Evolutionary conservation across 768 basidiomycete genomes (phyloP).

Genomic region (Boletus tomentosulus): DNA sequence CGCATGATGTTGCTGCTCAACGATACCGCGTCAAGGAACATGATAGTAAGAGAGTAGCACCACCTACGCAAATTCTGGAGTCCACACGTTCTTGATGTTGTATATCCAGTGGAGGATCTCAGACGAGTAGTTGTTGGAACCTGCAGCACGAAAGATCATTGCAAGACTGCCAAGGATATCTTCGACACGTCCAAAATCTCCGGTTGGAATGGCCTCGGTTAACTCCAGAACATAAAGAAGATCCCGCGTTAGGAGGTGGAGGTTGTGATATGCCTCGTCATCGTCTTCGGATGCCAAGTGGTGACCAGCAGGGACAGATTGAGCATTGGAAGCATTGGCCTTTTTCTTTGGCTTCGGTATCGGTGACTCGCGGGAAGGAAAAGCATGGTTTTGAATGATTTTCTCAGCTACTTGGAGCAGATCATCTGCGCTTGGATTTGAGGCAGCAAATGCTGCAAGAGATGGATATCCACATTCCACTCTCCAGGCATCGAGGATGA

Average conservation of each 20-base stretch:
- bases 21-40: no score
- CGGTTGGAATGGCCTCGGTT: constrained; percentile 1
- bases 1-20: constrained; percentile 35
- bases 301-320: no score
- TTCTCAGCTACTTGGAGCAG: not conserved
- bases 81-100: constrained; percentile 33
- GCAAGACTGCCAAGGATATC: constrained; percentile 16
- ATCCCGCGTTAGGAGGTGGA: not conserved
- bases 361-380: no score
- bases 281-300: no score
- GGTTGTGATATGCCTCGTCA: no score
- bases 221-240: not conserved
- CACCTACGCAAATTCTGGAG: constrained; percentile 26
- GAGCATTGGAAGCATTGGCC: no score
- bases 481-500: not conserved
- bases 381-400: not conserved
- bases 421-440: not conserved
- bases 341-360: no score
- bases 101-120: constrained; percentile 20
- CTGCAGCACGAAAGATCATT: constrained; percentile 15
- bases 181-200: constrained; percentile 34
- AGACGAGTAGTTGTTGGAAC: constrained; percentile 18
- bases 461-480: not conserved
- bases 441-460: not conserved
- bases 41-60: not conserved